These are phyloP conservation scores for Wickerhamomyces tratensis DNA, from an alignment of 805 yeast genomes.

Conservation along the genomic window DNA sequence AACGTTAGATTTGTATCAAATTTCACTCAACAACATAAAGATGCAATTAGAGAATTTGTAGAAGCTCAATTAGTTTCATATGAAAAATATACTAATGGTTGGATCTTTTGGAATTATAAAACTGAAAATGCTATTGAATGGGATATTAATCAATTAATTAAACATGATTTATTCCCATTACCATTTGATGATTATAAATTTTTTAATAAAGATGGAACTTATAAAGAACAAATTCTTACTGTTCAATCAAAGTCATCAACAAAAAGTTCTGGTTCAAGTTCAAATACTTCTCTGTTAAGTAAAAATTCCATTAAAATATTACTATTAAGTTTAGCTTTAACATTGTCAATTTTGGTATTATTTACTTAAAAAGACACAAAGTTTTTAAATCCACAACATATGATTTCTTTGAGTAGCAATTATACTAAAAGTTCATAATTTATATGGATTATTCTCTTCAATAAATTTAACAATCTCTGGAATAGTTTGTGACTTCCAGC, in stretches of 20 bases:
- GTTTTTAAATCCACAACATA: too few species aligned
- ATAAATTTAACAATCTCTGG: too few species aligned
- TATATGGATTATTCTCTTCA: not conserved
- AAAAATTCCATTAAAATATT: too few species aligned
- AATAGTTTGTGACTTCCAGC: not conserved
- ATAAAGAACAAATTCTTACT: not conserved
- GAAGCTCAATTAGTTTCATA: slow-evolving; percentile 55
- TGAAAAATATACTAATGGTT: slow-evolving; percentile 38
- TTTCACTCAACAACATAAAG: slow-evolving; percentile 34
- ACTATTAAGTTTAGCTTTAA: too few species aligned
- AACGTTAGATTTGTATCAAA: slow-evolving; percentile 24
- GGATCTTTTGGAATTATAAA: slow-evolving; percentile 67
- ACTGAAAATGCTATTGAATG: slow-evolving; percentile 60
- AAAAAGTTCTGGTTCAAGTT: not conserved
- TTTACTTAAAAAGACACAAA: too few species aligned
- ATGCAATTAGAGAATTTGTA: slow-evolving; percentile 40
- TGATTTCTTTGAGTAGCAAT: too few species aligned
- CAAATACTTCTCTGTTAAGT: too few species aligned
- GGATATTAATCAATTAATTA: slow-evolving; percentile 47
- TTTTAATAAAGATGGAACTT: slow-evolving; percentile 17
- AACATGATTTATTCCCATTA: slow-evolving; percentile 46
- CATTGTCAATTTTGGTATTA: too few species aligned
- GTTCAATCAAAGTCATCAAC: too few species aligned
- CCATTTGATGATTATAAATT: slow-evolving; percentile 50
- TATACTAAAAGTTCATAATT: too few species aligned